Conservation (phyloP, 805 yeast species). For the Cyberlindnera mississippiensis region DNA sequence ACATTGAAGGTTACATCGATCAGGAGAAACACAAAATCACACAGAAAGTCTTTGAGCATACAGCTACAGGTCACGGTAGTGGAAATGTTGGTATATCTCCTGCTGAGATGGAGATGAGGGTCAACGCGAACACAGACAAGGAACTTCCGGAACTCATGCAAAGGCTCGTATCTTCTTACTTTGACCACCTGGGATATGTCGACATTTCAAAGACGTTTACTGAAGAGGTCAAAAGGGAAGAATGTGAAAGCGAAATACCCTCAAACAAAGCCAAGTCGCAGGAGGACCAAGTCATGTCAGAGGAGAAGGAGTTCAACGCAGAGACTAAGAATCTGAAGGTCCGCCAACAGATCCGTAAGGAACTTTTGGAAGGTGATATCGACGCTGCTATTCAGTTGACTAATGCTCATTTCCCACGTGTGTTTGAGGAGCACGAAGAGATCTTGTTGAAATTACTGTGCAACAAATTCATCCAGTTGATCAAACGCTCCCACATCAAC, state of each 20-base stretch:
- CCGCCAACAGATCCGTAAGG: constrained; percentile 43
- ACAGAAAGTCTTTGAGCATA: constrained; percentile 19
- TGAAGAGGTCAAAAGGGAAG: constrained; percentile 38
- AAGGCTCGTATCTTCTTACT: constrained; percentile 41
- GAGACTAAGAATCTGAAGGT: constrained; percentile 35
- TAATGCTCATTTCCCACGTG: constrained; percentile 33
- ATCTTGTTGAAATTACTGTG: constrained; percentile 41
- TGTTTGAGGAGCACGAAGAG: constrained; percentile 30
- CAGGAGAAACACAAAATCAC: constrained; percentile 38
- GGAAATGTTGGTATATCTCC: constrained; percentile 2
- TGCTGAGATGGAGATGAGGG: constrained; percentile 2
- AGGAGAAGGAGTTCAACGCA: constrained; percentile 12
- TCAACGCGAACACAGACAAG: constrained; percentile 13
- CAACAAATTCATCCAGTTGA: constrained; percentile 39
- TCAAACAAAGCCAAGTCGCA: not conserved
- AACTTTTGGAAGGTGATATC: constrained; percentile 39
- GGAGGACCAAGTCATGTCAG: constrained; percentile 12
- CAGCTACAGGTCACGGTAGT: no score
- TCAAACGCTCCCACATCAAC: constrained; percentile 28
- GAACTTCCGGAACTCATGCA: constrained; percentile 29
- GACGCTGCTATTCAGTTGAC: constrained; percentile 27
- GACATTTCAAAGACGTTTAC: constrained; percentile 51
- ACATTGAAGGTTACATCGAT: constrained; percentile 51
- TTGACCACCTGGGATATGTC: constrained; percentile 55
- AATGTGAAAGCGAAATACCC: not conserved